phyloP scores from a whole-genome alignment of 2,329 filamentous ascomycete species.

The Teratosphaeria pseudoeucalypti region DNA sequence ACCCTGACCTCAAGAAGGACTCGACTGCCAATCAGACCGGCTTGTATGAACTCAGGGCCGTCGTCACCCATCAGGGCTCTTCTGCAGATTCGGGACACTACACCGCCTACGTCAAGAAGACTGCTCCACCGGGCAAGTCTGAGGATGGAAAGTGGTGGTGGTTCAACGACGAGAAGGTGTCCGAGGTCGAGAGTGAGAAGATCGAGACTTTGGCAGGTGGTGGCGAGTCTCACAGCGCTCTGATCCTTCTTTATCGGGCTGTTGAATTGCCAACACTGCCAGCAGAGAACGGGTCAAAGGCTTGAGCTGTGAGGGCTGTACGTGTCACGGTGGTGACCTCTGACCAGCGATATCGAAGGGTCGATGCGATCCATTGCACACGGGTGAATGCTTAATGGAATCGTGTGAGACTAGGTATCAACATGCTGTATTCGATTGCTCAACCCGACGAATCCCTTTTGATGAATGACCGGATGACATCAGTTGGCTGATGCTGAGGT shows the following conservation, averaged over 20 bases:
- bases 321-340: too few species aligned
- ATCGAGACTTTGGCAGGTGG: constrained; percentile 84
- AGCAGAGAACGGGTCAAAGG: constrained; percentile 17
- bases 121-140: constrained; percentile 65
- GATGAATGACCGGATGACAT: too few species aligned
- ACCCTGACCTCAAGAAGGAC: constrained; percentile 63
- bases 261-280: constrained; percentile 49
- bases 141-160: constrained; percentile 99
- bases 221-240: constrained; percentile 67
- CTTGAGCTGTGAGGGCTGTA: background rate
- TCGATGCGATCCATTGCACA: too few species aligned
- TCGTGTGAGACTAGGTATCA: too few species aligned
- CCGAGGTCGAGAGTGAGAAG: constrained; percentile 82
- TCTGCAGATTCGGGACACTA: constrained; percentile 97
- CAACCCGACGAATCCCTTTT: too few species aligned
- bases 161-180: constrained; percentile 98
- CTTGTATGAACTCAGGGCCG: constrained; percentile 84
- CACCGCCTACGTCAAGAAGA: constrained; percentile 95
- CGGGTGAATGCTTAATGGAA: too few species aligned
- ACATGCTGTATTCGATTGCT: too few species aligned
- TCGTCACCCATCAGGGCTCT: constrained; percentile 92
- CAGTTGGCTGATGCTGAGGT: too few species aligned
- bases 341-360: too few species aligned
- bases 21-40: constrained; percentile 85
- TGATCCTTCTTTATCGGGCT: constrained; percentile 69